Evolutionary conservation across 305 asterid genomes (phyloP).

Genomic region (Rubia peregrina): DNA sequence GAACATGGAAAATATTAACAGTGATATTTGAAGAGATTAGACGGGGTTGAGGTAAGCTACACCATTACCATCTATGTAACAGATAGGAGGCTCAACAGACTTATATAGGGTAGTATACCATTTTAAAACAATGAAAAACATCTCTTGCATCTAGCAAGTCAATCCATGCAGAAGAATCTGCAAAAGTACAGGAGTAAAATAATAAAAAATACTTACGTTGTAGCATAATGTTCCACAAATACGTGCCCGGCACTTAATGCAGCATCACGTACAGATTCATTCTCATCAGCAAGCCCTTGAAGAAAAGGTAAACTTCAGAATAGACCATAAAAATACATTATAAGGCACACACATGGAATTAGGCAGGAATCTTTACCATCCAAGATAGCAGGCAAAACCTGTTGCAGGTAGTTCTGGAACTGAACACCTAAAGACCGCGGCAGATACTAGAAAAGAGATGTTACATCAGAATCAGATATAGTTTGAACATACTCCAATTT

Average conservation of each 20-base stretch:
- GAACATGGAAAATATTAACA: background rate
- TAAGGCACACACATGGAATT: background rate
- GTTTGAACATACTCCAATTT: background rate
- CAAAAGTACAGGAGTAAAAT: constrained; percentile 14
- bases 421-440: constrained; percentile 94
- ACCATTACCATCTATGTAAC: background rate
- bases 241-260: constrained; percentile 99
- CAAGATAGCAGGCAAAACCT: constrained; percentile 88
- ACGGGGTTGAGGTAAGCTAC: background rate
- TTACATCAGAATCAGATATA: background rate
- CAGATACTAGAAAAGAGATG: constrained; percentile 56
- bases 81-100: background rate
- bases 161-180: background rate
- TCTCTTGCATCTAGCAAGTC: background rate
- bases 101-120: background rate
- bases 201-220: constrained; percentile 58
- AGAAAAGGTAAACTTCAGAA: constrained; percentile 10
- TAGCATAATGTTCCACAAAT: constrained; percentile 95
- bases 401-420: constrained; percentile 98
- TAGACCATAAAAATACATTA: background rate
- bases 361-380: constrained; percentile 48
- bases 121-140: background rate
- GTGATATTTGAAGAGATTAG: background rate
- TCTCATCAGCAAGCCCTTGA: constrained; percentile 98
- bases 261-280: constrained; percentile 98